Percentiles rank a stretch among this genome's conserved stretches.
These are phyloP conservation scores for Solanum habrochaites DNA, from an alignment of 257 asterid species.

Conservation along the genomic window DNA sequence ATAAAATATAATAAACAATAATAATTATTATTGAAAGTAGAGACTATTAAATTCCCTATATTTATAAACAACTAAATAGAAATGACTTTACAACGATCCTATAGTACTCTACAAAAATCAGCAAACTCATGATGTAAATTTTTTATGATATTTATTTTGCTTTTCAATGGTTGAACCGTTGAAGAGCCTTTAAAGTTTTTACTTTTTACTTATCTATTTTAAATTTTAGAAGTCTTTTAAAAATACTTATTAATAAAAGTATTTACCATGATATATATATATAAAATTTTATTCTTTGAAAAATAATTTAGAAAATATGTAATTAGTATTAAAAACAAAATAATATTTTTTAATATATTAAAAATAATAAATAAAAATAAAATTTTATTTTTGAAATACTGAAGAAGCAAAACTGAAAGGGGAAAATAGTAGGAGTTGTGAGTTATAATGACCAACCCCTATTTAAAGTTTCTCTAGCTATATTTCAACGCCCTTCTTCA, in stretches of 20 bases:
- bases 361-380: not conserved
- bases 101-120: not conserved
- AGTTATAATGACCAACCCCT: slow-evolving; percentile 13
- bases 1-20: no score
- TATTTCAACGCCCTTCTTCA: slow-evolving; percentile 9
- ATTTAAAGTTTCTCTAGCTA: slow-evolving; percentile 21
- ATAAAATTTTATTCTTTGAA: not conserved
- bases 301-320: not conserved
- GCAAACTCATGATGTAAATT: not conserved
- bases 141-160: not conserved
- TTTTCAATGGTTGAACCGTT: not conserved
- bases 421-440: slow-evolving; percentile 5
- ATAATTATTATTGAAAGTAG: no score
- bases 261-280: no score
- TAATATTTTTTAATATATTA: not conserved
- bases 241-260: not conserved
- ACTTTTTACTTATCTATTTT: not conserved
- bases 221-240: not conserved
- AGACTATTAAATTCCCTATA: not conserved
- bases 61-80: not conserved
- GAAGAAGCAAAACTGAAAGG: not conserved
- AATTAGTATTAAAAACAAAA: not conserved
- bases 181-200: slow-evolving; percentile 8
- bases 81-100: not conserved
- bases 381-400: not conserved